These are phyloP conservation scores for Hapsidospora chrysogenum DNA, from an alignment of 495 filamentous ascomycete species.

Conservation along the genomic window DNA sequence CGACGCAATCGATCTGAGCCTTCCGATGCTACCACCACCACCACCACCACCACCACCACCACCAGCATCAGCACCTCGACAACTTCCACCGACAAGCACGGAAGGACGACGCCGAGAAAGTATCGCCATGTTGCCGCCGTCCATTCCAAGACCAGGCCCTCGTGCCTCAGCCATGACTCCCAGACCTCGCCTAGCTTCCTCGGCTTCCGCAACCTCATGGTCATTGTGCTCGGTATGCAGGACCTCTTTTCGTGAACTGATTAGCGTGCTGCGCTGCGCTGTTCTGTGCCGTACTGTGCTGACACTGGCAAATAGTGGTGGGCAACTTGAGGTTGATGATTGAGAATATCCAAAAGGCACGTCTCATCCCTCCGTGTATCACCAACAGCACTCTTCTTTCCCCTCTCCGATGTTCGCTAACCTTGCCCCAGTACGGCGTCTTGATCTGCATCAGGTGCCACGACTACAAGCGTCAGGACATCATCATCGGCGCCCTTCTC, in stretches of 20 bases:
- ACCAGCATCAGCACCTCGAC: conserved; percentile 6
- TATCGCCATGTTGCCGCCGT: conserved; percentile 83
- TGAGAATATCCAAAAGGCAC: conserved; percentile 91
- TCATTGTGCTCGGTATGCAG: conserved; percentile 61
- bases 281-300: too few relatives aligned
- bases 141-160: conserved; percentile 52
- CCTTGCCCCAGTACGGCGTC: conserved; percentile 59
- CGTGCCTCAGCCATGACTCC: conserved; percentile 74
- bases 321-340: conserved; percentile 87
- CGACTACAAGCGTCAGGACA: conserved; percentile 66
- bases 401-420: too few relatives aligned
- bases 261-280: neutral
- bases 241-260: neutral
- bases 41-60: neutral
- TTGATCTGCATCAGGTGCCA: conserved; percentile 84
- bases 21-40: neutral
- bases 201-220: conserved; percentile 92
- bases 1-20: neutral
- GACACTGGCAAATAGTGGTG: conserved; percentile 39
- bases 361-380: conserved; percentile 5
- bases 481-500: conserved; percentile 55
- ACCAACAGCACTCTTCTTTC: too few relatives aligned
- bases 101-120: conserved; percentile 23
- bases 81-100: conserved; percentile 7
- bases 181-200: conserved; percentile 62